phyloP scores from a whole-genome alignment of 331 rosid species.

The Dryas integrifolia region DNA sequence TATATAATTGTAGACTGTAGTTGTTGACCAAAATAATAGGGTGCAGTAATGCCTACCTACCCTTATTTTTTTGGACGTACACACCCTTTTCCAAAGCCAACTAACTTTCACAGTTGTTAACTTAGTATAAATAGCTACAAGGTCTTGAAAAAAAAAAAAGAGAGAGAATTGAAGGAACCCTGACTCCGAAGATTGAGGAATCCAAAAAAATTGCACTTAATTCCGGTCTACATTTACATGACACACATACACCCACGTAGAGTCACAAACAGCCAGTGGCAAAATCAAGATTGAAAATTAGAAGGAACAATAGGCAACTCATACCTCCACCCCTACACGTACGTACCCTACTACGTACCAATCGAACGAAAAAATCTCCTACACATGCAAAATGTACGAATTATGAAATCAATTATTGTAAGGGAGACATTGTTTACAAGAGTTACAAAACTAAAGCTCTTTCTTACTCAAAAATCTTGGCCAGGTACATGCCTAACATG shows the following conservation, averaged over 20 bases:
- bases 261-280: background rate
- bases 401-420: too few species aligned
- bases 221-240: background rate
- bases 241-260: background rate
- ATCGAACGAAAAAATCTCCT: too few species aligned
- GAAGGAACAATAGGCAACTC: too few species aligned
- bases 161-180: background rate
- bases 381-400: too few species aligned
- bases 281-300: too few species aligned
- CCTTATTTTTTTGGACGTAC: too few species aligned
- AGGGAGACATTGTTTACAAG: too few species aligned
- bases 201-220: background rate
- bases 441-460: too few species aligned
- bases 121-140: background rate
- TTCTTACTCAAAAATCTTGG: too few species aligned
- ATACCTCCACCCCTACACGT: too few species aligned
- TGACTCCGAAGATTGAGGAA: background rate
- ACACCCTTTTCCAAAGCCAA: background rate
- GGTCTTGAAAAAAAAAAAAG: background rate
- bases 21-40: background rate
- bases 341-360: too few species aligned
- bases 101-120: background rate
- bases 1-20: background rate
- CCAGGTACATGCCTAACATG: too few species aligned
- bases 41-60: background rate